Evolutionary conservation across 2,329 filamentous ascomycete genomes (phyloP).

Genomic region (Magnaporthiopsis incrustans): DNA sequence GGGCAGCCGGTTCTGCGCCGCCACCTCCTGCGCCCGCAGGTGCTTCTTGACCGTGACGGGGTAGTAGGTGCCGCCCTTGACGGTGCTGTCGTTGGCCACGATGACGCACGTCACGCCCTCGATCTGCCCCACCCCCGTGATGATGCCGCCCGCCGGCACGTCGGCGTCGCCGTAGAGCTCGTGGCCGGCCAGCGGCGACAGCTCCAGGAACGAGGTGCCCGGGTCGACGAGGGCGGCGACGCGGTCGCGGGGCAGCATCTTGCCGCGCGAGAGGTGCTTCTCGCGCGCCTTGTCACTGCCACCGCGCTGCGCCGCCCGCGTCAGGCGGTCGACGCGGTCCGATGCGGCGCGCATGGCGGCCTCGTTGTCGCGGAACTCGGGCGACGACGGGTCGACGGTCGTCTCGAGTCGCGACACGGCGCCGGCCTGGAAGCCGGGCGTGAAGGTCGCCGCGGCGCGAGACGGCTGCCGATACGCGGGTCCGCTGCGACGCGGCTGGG

Average conservation of each 20-base stretch:
- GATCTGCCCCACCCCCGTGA: conserved; percentile 84
- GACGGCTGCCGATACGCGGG: conserved; percentile 14
- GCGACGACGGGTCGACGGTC: conserved; percentile 65
- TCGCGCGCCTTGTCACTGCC: conserved; percentile 75
- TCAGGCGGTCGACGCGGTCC: conserved; percentile 59
- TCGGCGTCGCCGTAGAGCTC: conserved; percentile 81
- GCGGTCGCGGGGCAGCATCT: conserved; percentile 90
- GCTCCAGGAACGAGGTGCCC: conserved; percentile 82
- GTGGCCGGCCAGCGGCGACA: conserved; percentile 86
- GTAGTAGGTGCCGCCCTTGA: conserved; percentile 96
- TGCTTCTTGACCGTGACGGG: conserved; percentile 98
- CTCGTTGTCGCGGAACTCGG: conserved; percentile 76
- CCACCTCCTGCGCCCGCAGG: conserved; percentile 82
- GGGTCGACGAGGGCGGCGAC: conserved; percentile 82
- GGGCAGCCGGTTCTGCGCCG: conserved; percentile 74
- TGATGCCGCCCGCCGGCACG: conserved; percentile 82
- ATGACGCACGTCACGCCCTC: conserved; percentile 89
- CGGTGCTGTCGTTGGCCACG: conserved; percentile 91
- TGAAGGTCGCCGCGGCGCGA: conserved; percentile 60
- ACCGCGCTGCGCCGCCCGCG: conserved; percentile 63
- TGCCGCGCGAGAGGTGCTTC: conserved; percentile 80
- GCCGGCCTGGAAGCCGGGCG: conserved; percentile 70
- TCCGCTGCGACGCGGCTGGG: conserved; percentile 5
- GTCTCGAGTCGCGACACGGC: conserved; percentile 69
- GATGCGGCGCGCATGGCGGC: conserved; percentile 69